Evolutionary conservation across 768 basidiomycete genomes (phyloP), one percentile per base, ranked within the genome.

Genomic region (Hirschioporus abietinus): DNA sequence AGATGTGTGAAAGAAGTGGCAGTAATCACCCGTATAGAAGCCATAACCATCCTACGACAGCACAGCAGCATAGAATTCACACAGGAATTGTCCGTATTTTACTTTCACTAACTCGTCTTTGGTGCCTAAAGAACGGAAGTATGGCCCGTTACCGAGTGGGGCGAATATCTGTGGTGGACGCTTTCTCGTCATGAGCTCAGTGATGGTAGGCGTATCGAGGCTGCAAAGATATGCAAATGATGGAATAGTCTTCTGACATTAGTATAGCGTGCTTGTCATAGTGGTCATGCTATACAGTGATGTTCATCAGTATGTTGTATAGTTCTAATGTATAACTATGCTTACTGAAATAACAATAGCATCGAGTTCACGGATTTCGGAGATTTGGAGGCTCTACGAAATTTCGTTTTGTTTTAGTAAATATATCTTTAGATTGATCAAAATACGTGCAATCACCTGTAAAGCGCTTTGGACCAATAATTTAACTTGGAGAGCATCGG

Each of bases 131-230:
- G 70, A 71, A 1, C 71, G 68, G 71, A 88, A 80, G 71, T 75
- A 83, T 9, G 71, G 63, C 1, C 71, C 72, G 70, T 87, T 88
- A 42, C 85, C 85, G 15, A 88, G 78, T 0, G 87, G 86, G 0
- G 86, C 81, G 70, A 89, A 87, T 72, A 88, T 80, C 68, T 85
- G 83, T 0, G 86, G 80, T 1, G 70, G 72, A 27, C 72, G 76
- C 26, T 73, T 64, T 23, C 78, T 75, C 58, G 71, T 71, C 64
- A 78, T 66, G 57, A 88, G 75, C 12, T 74, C 72, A 10, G 67
- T 71, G 67, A 83, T 78, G 63, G 82, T 85, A 52, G 76, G 72
- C 0, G 79, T 77, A 70, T 83, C 84, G 66, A 84, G 80, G 73
- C 60, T 61, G 20, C 15, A 17, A 7, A 25, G 17, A 18, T n/a